A percentile compares a stretch with the other conserved stretches of the same genome.
Conservation (phyloP, 2,329 filamentous ascomycete genomes). For the Pezicula radicicola region DNA sequence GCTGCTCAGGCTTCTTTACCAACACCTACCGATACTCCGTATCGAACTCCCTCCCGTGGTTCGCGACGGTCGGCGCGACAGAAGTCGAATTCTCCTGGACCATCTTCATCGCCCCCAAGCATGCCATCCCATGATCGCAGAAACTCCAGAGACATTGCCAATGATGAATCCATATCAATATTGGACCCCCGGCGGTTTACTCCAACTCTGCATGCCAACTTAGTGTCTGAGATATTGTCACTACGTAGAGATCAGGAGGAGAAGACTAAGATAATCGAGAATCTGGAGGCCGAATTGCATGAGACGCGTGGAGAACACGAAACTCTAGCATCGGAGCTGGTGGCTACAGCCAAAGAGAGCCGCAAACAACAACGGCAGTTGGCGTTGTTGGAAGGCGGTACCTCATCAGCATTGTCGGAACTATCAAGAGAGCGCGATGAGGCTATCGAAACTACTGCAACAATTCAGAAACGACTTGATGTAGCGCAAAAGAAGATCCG, state of each 20-base stretch:
- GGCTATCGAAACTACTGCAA: constrained; percentile 67
- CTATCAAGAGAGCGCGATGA: constrained; percentile 83
- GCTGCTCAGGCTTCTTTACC: constrained; percentile 60
- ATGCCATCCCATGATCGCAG: constrained; percentile 44
- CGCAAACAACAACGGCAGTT: constrained; percentile 82
- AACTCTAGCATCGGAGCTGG: constrained; percentile 57
- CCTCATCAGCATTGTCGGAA: constrained; percentile 79
- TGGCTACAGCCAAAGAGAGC: constrained; percentile 68
- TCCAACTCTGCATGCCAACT: constrained; percentile 87
- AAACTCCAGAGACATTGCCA: constrained; percentile 54
- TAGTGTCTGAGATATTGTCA: constrained; percentile 90
- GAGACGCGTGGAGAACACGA: constrained; percentile 73
- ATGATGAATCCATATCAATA: constrained; percentile 65
- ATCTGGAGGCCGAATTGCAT: constrained; percentile 73
- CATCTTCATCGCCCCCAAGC: constrained; percentile 57
- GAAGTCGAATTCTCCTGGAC: constrained; percentile 62
- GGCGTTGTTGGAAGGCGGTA: constrained; percentile 82
- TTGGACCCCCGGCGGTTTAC: constrained; percentile 92
- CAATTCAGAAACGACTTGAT: constrained; percentile 77
- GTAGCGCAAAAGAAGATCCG: constrained; percentile 72
- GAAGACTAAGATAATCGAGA: constrained; percentile 83
- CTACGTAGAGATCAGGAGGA: constrained; percentile 87
- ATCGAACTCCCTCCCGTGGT: constrained; percentile 67
- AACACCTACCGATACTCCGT: constrained; percentile 69
- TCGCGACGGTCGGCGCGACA: constrained; percentile 49